These are phyloP conservation scores for Hypomontagnella submonticulosa DNA, from an alignment of 495 filamentous ascomycete genomes.

Conservation along the genomic window DNA sequence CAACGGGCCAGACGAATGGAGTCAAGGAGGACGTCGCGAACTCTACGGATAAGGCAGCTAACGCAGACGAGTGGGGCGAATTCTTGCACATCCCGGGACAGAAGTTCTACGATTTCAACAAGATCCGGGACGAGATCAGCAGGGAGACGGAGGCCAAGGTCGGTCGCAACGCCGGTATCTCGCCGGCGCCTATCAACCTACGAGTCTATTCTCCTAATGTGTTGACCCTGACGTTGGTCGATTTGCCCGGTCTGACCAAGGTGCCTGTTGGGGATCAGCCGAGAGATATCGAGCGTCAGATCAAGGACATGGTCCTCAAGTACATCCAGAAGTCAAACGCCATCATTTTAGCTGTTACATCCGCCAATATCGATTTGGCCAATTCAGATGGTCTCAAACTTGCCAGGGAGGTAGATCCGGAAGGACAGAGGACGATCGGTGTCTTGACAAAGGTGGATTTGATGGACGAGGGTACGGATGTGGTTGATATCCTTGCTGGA, in stretches of 20 bases:
- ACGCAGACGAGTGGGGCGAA: conserved; percentile 97
- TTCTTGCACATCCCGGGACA: conserved; percentile 98
- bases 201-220: conserved; percentile 98
- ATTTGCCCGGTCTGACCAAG: conserved; percentile 96
- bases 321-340: conserved; percentile 98
- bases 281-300: conserved; percentile 97
- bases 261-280: conserved; percentile 99
- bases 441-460: conserved; percentile 99
- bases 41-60: conserved; percentile 79
- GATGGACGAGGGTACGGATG: conserved; percentile 99
- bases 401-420: conserved; percentile 95
- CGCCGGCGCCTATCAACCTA: conserved; percentile 94
- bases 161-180: conserved; percentile 95
- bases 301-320: conserved; percentile 98
- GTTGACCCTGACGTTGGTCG: conserved; percentile 95
- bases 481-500: conserved; percentile 98
- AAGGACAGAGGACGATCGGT: conserved; percentile 98
- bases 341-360: conserved; percentile 96
- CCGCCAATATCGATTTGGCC: conserved; percentile 96
- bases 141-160: conserved; percentile 97
- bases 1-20: conserved; percentile 75
- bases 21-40: conserved; percentile 74
- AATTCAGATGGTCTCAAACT: conserved; percentile 98
- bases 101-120: conserved; percentile 99
- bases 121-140: conserved; percentile 98